phyloP scores from a whole-genome alignment of 495 filamentous ascomycete species.

The Daldinia vernicosa region DNA sequence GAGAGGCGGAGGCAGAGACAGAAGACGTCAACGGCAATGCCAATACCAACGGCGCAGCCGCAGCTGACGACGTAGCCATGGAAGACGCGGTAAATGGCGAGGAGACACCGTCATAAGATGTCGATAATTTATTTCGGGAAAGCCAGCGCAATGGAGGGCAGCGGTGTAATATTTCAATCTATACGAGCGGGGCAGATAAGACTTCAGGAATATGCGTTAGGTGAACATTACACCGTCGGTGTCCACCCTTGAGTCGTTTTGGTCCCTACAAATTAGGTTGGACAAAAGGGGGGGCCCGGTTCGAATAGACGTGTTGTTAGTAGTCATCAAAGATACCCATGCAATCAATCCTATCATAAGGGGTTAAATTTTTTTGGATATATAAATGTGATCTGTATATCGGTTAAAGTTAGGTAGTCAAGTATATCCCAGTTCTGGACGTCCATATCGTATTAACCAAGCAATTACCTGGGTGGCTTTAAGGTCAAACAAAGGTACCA shows the following conservation, averaged over 20 bases:
- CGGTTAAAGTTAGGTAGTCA: no score
- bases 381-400: not conserved
- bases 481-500: no score
- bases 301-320: not conserved
- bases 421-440: no score
- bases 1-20: not conserved
- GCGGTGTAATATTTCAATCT: not conserved
- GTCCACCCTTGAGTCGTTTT: not conserved
- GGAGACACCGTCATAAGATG: conserved; percentile 11
- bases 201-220: not conserved
- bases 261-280: not conserved
- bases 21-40: conserved; percentile 4
- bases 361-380: not conserved
- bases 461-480: no score
- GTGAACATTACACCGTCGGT: not conserved
- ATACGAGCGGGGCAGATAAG: not conserved
- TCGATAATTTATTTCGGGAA: not conserved
- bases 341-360: not conserved
- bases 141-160: no score
- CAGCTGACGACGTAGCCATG: conserved; percentile 7
- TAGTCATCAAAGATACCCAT: conserved; percentile 8
- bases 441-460: no score
- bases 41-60: not conserved
- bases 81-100: conserved; percentile 11
- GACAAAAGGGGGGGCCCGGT: not conserved